A percentile compares a stretch with the other conserved stretches of the same genome.
Evolutionary conservation across 768 basidiomycete species (phyloP).

Genomic region (Cystobasidium ongulense): DNA sequence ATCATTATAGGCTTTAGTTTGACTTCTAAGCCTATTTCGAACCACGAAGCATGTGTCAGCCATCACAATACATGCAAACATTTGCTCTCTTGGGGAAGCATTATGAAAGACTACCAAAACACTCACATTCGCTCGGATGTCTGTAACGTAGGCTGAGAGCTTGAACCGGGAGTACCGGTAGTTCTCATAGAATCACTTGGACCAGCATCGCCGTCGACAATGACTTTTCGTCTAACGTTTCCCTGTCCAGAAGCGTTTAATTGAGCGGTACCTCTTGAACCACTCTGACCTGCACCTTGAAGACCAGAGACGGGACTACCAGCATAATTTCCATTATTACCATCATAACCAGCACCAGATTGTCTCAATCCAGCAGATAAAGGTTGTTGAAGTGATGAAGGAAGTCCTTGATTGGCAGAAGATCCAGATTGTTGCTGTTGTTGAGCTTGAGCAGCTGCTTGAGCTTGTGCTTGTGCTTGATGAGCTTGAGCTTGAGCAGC

Average conservation of each 20-base stretch:
- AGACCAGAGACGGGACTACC: neutral
- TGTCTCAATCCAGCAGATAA: neutral
- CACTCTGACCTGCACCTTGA: neutral
- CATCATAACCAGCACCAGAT: neutral
- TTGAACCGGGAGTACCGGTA: neutral
- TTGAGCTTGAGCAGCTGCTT: neutral
- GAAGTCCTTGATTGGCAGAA: neutral
- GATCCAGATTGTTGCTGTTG: neutral
- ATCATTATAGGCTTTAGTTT: slow-evolving; percentile 17
- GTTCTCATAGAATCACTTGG: slow-evolving; percentile 7
- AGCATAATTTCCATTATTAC: neutral
- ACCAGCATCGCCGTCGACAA: neutral
- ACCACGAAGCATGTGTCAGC: neutral
- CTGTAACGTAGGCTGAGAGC: slow-evolving; percentile 9
- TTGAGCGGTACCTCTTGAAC: neutral
- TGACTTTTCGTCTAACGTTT: neutral
- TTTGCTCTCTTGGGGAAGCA: too few relatives aligned
- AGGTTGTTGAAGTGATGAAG: neutral
- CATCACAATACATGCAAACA: neutral
- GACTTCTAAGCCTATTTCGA: neutral
- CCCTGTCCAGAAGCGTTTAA: neutral
- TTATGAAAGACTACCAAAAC: too few relatives aligned
- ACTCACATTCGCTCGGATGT: slow-evolving; percentile 20
- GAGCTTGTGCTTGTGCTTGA: neutral
- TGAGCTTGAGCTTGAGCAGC: slow-evolving; percentile 11